Base-by-base conservation (phyloP, 2,329 filamentous ascomycete genomes). In the Myotisia sp. region DNA sequence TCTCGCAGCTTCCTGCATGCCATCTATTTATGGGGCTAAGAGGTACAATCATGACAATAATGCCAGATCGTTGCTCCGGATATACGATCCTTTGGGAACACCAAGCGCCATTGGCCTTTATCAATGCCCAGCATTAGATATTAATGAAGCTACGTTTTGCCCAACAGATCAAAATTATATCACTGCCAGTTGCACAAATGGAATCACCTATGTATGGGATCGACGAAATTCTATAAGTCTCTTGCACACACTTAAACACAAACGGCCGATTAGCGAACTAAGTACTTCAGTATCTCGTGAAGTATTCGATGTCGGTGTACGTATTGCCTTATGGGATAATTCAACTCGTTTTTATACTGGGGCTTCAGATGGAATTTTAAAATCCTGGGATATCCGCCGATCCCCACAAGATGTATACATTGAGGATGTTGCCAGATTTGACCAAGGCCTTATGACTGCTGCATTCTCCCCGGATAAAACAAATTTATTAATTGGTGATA, bases 201-300 rank as follows among this genome's bases (percentile, higher is more conserved):
- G 71, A 2, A 57, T 57, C 19, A 67, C 68, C 0, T 76, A 75
- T 48, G 56, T 76, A 4, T 77, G 71, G 71, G 73, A 77, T 46
- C 49, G 58, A 18, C 67, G 73, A 1, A 53, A 53, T 9, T 56
- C 58, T 1, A 52, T 62, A 22, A 40, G 48, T 10, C 54, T 65
- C 6, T 47, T 76, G 0, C 67, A 70, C 37, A 50, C 47, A 6
- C 52, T 77, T 2, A 42, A 44, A 2, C 73, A 77, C 43, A 68
- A 64, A 0, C 44, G 50, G 0, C 64, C 70, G 0, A 44, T 72
- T 1, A 63, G 62, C 37, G 62, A 68, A 3, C 50, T 71, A 4
- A 44, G 54, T 33, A 47, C 53, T 16, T 44, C 44, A 5, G 35
- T 52, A 20, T 41, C 49, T 10, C 59, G 60, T 13, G 72, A 75